Evolutionary conservation across 2,329 filamentous ascomycete genomes (phyloP).

Genomic region (Microdochium bolleyi): DNA sequence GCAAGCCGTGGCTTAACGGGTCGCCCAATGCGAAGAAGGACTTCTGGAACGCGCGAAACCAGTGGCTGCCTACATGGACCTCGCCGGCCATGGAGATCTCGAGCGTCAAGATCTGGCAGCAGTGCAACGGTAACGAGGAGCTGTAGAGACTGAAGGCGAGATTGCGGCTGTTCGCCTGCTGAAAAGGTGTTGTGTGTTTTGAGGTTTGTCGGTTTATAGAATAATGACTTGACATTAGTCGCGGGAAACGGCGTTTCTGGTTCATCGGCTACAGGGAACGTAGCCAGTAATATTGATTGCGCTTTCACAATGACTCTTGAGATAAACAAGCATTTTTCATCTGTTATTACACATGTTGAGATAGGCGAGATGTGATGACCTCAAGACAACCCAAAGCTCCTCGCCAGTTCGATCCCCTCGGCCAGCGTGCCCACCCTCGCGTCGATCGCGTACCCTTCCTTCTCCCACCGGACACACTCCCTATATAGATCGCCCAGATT

Average conservation of each 20-base stretch:
- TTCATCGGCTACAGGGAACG: too few species aligned
- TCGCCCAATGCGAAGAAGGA: conserved; percentile 61
- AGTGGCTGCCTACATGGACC: conserved; percentile 67
- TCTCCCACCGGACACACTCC: conserved; percentile 59
- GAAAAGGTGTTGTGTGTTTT: too few species aligned
- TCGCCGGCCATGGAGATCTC: conserved; percentile 60
- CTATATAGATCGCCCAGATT: conserved; percentile 56
- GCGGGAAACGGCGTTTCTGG: too few species aligned
- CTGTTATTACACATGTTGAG: too few species aligned
- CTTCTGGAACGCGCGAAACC: conserved; percentile 62
- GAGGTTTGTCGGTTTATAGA: too few species aligned
- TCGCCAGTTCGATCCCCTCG: conserved; percentile 69
- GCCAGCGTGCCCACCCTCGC: conserved; percentile 70
- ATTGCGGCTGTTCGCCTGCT: too few species aligned
- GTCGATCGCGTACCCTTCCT: conserved; percentile 70
- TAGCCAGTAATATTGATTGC: too few species aligned
- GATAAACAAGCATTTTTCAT: background rate
- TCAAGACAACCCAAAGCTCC: conserved; percentile 37
- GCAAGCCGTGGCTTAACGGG: conserved; percentile 73
- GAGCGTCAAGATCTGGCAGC: conserved; percentile 63
- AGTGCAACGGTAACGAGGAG: conserved; percentile 55
- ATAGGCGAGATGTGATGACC: too few species aligned
- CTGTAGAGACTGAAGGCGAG: conserved; percentile 20
- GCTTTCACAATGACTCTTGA: background rate
- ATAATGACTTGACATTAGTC: too few species aligned